Percentiles rank a stretch among this genome's conserved stretches.
Evolutionary conservation across 495 filamentous ascomycete species (phyloP).

Genomic region (Aspergillus heteromorphus): DNA sequence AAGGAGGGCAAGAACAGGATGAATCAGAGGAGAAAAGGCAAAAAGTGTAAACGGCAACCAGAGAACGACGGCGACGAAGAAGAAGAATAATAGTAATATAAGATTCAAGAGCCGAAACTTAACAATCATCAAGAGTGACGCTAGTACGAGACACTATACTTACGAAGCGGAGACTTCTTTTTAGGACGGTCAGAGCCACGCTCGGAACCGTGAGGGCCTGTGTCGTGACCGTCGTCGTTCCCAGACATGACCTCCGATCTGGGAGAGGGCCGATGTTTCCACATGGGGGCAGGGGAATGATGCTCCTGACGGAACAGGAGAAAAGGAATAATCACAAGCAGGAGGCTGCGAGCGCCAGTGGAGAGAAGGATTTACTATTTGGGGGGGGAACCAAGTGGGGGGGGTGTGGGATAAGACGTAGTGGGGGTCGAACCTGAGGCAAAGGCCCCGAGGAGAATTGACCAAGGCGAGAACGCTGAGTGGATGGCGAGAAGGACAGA

Average conservation of each 20-base stretch:
- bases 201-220: slow-evolving; percentile 27
- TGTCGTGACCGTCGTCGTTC: slow-evolving; percentile 20
- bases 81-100: slow-evolving; percentile 7
- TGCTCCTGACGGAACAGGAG: slow-evolving; percentile 18
- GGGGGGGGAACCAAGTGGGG: slow-evolving; percentile 14
- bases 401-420: slow-evolving; percentile 1
- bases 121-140: slow-evolving; percentile 13
- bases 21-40: slow-evolving; percentile 1
- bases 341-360: not conserved
- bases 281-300: slow-evolving; percentile 32
- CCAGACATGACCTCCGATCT: slow-evolving; percentile 41
- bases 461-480: slow-evolving; percentile 2
- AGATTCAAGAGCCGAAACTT: slow-evolving; percentile 4
- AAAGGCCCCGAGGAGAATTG: slow-evolving; percentile 10
- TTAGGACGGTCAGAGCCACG: slow-evolving; percentile 36
- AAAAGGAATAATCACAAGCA: slow-evolving; percentile 14
- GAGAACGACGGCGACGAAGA: slow-evolving; percentile 3
- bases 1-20: not conserved
- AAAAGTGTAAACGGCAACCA: slow-evolving; percentile 7
- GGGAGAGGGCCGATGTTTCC: slow-evolving; percentile 43
- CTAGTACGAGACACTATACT: slow-evolving; percentile 24
- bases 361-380: slow-evolving; percentile 9
- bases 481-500: not conserved
- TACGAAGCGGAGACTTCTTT: slow-evolving; percentile 34
- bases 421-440: slow-evolving; percentile 10